A percentile compares a stretch with the other conserved stretches of the same genome.
Conservation (phyloP, 2,329 filamentous ascomycete species). For the Rhynchosporium agropyri region DNA sequence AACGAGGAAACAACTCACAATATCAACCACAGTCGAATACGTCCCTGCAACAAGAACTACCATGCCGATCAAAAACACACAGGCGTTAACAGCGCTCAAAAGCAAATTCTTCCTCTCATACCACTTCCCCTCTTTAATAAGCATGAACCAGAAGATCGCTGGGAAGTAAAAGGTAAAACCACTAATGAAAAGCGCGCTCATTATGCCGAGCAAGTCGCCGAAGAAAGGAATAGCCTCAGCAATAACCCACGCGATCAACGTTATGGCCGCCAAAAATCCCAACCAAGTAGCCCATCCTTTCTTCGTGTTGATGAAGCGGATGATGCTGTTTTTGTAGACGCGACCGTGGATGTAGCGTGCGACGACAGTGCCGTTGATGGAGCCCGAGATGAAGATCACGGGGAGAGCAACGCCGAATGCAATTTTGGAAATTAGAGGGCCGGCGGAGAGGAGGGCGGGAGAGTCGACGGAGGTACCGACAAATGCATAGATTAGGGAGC, state of each 20-base stretch:
- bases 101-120: constrained; percentile 33
- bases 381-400: constrained; percentile 64
- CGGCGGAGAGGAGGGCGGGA: constrained; percentile 61
- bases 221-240: constrained; percentile 72
- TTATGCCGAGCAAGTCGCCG: constrained; percentile 59
- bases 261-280: constrained; percentile 55
- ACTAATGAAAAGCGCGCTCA: constrained; percentile 50
- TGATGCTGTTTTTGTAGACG: constrained; percentile 34
- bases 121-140: constrained; percentile 37
- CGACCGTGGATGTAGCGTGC: constrained; percentile 37
- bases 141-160: constrained; percentile 38
- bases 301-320: constrained; percentile 34
- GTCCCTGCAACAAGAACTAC: constrained; percentile 34
- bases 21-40: constrained; percentile 33
- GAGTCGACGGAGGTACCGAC: constrained; percentile 57
- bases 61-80: constrained; percentile 33
- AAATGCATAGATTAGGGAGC: constrained; percentile 62
- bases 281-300: constrained; percentile 53
- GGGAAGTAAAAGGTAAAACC: constrained; percentile 40
- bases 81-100: constrained; percentile 29
- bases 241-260: constrained; percentile 67
- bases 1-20: constrained; percentile 28
- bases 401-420: constrained; percentile 63
- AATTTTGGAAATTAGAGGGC: constrained; percentile 54
- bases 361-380: constrained; percentile 61